Base-by-base conservation (phyloP, 768 basidiomycete species). In the Collybiopsis luxurians region DNA sequence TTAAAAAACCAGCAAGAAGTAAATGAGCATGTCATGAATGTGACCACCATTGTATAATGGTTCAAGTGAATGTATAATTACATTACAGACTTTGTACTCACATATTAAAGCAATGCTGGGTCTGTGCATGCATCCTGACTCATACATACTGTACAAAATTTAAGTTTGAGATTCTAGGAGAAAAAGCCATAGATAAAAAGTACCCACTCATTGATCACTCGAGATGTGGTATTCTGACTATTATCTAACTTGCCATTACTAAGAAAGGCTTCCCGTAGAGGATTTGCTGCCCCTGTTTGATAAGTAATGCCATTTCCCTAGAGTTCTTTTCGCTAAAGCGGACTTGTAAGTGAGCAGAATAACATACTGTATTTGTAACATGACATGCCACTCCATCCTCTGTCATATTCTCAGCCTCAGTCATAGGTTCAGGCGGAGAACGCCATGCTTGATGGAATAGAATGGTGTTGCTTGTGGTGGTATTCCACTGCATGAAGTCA, bases 341-440 rank as follows among this genome's bases (percentile, higher is more conserved):
- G 10, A 13, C 4, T 24, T 19, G 30, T 27, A 28, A 28, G 36
- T n/a, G n/a, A n/a, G n/a, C n/a, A n/a, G n/a, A n/a, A n/a, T n/a
- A 21, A 2, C 1, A 6, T 55, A 77, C 79, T 47, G 64, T 67
- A 2, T 59, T 60, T 12, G 53, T 26, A 6, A 45, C 55, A 61
- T 80, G 79, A 62, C 75, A 80, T 0, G 73, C 74, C 3, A 71
- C 70, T 10, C 76, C 76, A 67, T 84, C 82, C 64, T 80, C 74
- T 13, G 81, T 79, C 52, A 75, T 75, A 9, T 40, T 23, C 3
- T 62, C 57, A 54, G 73, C 67, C 56, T 84, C 84, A 0, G 69
- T 60, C 63, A 75, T 73, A 66, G 43, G n/a, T 60, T 56, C 23
- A 72, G 72, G 0, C 7, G 61, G 55, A 19, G 66, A 61, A 6